phyloP scores from a whole-genome alignment of 306 rosid species.

The Ceratonia siliqua region DNA sequence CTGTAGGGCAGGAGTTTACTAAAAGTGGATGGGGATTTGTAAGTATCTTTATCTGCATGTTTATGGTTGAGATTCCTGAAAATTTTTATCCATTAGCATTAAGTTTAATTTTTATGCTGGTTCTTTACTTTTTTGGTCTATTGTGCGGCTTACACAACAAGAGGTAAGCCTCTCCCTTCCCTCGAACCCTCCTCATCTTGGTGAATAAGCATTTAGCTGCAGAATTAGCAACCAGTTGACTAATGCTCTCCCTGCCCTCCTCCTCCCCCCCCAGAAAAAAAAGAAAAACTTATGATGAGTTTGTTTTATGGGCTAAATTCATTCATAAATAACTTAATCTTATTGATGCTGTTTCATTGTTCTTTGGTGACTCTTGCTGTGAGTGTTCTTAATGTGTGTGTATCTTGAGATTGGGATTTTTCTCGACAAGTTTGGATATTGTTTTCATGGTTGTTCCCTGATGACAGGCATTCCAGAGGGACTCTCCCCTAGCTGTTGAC shows the following conservation, averaged over 20 bases:
- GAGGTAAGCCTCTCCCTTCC: too few relatives aligned
- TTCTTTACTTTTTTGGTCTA: background rate
- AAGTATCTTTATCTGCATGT: conserved; percentile 43
- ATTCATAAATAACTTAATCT: too few relatives aligned
- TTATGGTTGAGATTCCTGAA: background rate
- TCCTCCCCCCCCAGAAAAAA: too few relatives aligned
- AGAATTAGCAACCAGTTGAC: too few relatives aligned
- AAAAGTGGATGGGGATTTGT: conserved; percentile 95
- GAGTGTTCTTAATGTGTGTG: background rate
- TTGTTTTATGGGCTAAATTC: too few relatives aligned
- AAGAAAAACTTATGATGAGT: too few relatives aligned
- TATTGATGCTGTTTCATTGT: too few relatives aligned
- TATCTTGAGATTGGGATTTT: background rate
- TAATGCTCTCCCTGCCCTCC: too few relatives aligned
- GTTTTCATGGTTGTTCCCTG: conserved; percentile 13
- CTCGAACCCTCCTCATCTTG: too few relatives aligned
- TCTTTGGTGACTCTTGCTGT: too few relatives aligned
- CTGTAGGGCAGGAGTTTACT: conserved; percentile 83
- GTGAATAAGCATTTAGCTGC: too few relatives aligned
- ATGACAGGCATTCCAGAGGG: conserved; percentile 83
- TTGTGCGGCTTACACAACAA: too few relatives aligned
- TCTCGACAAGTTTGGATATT: background rate
- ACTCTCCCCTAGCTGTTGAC: conserved; percentile 88
- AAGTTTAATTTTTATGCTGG: background rate
- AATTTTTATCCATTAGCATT: background rate